Percentiles rank a stretch among this genome's conserved stretches.
Conservation (phyloP, 2,329 filamentous ascomycete genomes). For the Aplosporella prunicola region DNA sequence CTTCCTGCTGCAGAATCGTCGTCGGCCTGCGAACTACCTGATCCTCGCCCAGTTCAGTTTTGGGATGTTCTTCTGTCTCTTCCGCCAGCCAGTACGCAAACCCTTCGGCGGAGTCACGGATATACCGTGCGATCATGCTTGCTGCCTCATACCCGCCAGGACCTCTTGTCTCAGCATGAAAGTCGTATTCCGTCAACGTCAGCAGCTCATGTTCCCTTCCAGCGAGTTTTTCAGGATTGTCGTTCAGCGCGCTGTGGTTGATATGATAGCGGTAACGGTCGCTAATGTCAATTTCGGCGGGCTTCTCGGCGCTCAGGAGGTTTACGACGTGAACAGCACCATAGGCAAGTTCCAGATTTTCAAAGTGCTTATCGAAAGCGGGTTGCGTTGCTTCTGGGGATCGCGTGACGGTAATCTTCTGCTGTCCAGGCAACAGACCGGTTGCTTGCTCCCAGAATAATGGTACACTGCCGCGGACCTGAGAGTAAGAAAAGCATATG, state of each 20-base stretch:
- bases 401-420: constrained; percentile 86
- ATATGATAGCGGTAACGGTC: constrained; percentile 72
- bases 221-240: constrained; percentile 42
- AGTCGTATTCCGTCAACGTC: constrained; percentile 82
- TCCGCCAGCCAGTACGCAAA: constrained; percentile 91
- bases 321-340: constrained; percentile 90
- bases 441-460: constrained; percentile 95
- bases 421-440: constrained; percentile 79
- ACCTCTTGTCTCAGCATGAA: constrained; percentile 86
- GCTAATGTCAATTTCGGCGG: constrained; percentile 76
- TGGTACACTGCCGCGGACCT: constrained; percentile 85
- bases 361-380: constrained; percentile 92
- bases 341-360: constrained; percentile 74
- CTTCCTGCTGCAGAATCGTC: constrained; percentile 80
- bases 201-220: constrained; percentile 63
- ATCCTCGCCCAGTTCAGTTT: constrained; percentile 33
- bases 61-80: constrained; percentile 48
- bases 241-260: constrained; percentile 60
- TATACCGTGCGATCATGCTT: constrained; percentile 68
- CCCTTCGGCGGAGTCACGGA: constrained; percentile 68
- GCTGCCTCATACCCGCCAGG: constrained; percentile 84
- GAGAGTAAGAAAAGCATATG: constrained; percentile 84
- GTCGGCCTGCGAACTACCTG: constrained; percentile 38
- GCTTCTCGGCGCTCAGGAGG: constrained; percentile 81
- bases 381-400: constrained; percentile 86